phyloP scores from a whole-genome alignment of 2,329 filamentous ascomycete genomes.

The Colletotrichum sp. region DNA sequence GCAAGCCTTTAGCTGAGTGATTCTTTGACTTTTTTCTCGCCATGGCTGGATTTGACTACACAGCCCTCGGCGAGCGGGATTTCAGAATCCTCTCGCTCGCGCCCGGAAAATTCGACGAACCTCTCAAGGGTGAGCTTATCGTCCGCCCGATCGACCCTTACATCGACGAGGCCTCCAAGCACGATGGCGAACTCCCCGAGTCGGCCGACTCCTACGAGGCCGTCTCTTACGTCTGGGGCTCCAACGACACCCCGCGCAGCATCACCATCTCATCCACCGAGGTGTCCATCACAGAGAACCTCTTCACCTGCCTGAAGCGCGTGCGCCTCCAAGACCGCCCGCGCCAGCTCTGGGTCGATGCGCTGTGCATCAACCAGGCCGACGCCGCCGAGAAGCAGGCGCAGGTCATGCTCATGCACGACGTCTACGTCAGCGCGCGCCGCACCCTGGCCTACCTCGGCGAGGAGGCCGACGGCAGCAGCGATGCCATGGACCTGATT shows the following conservation, averaged over 20 bases:
- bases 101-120: neutral
- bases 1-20: neutral
- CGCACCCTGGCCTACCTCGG: conserved; percentile 34
- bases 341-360: conserved; percentile 24
- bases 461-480: conserved; percentile 11
- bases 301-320: conserved; percentile 11
- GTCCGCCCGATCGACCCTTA: conserved; percentile 2
- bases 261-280: neutral
- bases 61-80: conserved; percentile 12
- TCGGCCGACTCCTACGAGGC: conserved; percentile 17
- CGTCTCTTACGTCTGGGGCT: conserved; percentile 22
- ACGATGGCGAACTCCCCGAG: conserved; percentile 1
- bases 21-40: neutral
- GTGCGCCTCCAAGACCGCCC: conserved; percentile 4
- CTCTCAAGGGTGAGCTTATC: conserved; percentile 2
- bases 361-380: conserved; percentile 26
- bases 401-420: conserved; percentile 20
- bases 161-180: conserved; percentile 12
- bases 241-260: conserved; percentile 5
- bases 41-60: conserved; percentile 1
- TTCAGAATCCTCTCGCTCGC: conserved; percentile 9
- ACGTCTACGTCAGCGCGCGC: conserved; percentile 26
- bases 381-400: conserved; percentile 15
- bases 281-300: conserved; percentile 13
- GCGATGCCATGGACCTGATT: conserved; percentile 10